Conservation (phyloP, 176 grass and related monocot species). For the Stipa capillata region DNA sequence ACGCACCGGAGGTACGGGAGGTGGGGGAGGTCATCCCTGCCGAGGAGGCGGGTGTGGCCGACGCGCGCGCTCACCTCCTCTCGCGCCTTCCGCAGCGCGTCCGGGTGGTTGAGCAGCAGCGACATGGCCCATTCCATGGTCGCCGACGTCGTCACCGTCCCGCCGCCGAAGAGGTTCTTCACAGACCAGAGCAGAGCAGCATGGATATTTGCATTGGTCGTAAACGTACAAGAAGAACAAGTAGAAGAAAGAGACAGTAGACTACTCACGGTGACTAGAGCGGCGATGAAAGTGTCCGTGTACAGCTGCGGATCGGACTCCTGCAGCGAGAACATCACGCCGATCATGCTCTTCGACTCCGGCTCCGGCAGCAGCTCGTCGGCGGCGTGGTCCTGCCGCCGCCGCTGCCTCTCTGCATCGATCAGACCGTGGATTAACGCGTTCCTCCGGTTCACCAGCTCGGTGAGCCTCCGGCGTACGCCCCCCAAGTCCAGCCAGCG, state of each 20-base stretch:
- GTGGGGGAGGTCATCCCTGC: conserved; percentile 18
- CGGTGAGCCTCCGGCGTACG: conserved; percentile 7
- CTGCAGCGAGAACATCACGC: conserved; percentile 36
- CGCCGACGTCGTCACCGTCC: conserved; percentile 19
- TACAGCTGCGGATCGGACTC: conserved; percentile 40
- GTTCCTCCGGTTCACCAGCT: conserved; percentile 13
- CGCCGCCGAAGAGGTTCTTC: conserved; percentile 27
- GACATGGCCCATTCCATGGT: conserved; percentile 53
- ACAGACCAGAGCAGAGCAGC: background rate
- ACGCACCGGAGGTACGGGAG: conserved; percentile 33
- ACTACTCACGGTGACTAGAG: conserved; percentile 29
- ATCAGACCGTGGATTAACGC: conserved; percentile 30
- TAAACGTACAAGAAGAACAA: background rate
- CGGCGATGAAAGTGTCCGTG: conserved; percentile 39
- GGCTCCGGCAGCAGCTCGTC: background rate
- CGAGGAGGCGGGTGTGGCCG: conserved; percentile 7
- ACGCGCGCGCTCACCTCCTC: conserved; percentile 17
- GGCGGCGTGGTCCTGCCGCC: background rate
- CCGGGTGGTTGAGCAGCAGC: conserved; percentile 54
- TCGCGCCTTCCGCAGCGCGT: conserved; percentile 6
- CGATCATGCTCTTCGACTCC: conserved; percentile 34
- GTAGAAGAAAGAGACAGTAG: background rate
- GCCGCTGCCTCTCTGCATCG: conserved; percentile 5
- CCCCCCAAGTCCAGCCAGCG: conserved; percentile 24
- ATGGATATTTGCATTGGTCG: background rate